Percentiles rank a stretch among this genome's conserved stretches.
Conservation (phyloP, 257 asterid genomes). For the Jasminum sambac region DNA sequence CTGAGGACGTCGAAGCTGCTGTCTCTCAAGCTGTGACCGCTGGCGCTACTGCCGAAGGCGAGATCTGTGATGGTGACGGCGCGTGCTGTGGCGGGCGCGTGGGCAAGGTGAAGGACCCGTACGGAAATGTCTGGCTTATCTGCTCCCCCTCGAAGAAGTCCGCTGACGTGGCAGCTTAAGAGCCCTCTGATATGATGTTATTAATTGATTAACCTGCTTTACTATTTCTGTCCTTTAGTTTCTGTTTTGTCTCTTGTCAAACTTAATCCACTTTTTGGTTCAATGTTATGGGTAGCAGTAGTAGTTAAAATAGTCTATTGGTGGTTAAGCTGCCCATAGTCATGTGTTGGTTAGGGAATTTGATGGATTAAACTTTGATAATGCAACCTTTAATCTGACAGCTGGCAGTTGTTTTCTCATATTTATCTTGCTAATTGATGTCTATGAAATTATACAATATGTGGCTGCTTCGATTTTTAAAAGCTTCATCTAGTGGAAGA, state of each 20-base stretch:
- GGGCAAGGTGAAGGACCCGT: slow-evolving; percentile 71
- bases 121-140: slow-evolving; percentile 68
- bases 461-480: not conserved
- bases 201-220: not conserved
- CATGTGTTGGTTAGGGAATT: slow-evolving; percentile 1
- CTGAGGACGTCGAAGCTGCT: slow-evolving; percentile 62
- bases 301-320: not conserved
- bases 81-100: slow-evolving; percentile 61
- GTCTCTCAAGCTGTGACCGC: slow-evolving; percentile 55
- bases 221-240: not conserved
- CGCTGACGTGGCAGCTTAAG: slow-evolving; percentile 45
- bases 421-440: not conserved
- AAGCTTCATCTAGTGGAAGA: not conserved
- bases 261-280: not conserved
- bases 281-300: not conserved
- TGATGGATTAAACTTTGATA: not conserved
- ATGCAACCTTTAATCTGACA: not conserved
- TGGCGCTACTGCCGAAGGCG: slow-evolving; percentile 56
- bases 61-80: slow-evolving; percentile 39
- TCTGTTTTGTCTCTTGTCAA: not conserved
- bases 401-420: not conserved
- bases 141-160: slow-evolving; percentile 41
- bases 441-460: too few relatives aligned
- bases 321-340: not conserved
- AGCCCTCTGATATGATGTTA: slow-evolving; percentile 18